Percentiles rank a stretch among this genome's conserved stretches.
phyloP scores from a whole-genome alignment of 305 asterid genomes.

The Fraxinus ornus region DNA sequence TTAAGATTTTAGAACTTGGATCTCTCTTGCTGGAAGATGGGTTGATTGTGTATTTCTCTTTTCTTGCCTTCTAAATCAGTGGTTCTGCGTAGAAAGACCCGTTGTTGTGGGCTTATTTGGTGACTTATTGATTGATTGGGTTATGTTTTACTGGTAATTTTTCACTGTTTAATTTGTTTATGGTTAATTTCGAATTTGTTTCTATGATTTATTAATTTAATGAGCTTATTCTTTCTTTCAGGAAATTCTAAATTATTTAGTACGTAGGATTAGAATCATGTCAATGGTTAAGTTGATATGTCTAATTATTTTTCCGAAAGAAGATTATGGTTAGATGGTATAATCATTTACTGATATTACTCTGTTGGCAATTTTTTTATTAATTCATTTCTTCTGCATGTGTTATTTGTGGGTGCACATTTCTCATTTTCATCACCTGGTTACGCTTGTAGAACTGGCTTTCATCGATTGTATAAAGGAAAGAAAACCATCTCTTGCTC shows the following conservation, averaged over 20 bases:
- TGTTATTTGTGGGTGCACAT: background rate
- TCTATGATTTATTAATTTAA: background rate
- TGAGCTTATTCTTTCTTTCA: slow-evolving; percentile 11
- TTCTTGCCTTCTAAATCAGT: background rate
- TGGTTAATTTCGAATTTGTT: background rate
- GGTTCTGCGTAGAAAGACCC: background rate
- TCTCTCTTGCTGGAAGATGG: slow-evolving; percentile 25
- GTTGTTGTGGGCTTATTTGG: slow-evolving; percentile 3
- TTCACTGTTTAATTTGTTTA: slow-evolving; percentile 1
- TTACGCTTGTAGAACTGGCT: slow-evolving; percentile 23
- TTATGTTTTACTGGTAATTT: slow-evolving; percentile 13
- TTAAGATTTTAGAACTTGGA: slow-evolving; percentile 11
- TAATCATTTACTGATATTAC: background rate
- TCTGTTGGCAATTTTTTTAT: background rate
- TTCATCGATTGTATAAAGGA: background rate
- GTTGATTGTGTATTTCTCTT: slow-evolving; percentile 2
- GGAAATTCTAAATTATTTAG: slow-evolving; percentile 3
- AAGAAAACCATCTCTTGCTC: slow-evolving; percentile 3
- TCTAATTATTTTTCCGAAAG: background rate
- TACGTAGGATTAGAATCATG: background rate
- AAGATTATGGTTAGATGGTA: background rate
- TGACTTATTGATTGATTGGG: background rate
- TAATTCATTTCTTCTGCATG: background rate
- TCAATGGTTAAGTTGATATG: slow-evolving; percentile 10
- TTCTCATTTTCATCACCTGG: slow-evolving; percentile 21